Percentiles rank a stretch among this genome's conserved stretches.
phyloP scores from a whole-genome alignment of 257 asterid genomes.

The Solanum pennellii region DNA sequence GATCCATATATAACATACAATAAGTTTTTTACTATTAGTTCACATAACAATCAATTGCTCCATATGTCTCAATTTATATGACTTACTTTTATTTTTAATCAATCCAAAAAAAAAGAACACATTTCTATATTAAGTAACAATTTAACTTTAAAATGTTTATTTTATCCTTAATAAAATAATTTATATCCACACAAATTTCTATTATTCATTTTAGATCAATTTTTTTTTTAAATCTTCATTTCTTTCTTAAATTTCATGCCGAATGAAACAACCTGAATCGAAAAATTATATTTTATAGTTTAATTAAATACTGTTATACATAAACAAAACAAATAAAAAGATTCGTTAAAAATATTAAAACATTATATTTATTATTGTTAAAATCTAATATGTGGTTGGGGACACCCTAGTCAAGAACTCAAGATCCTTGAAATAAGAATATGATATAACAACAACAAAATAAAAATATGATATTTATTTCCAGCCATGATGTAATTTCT shows the following conservation, averaged over 20 bases:
- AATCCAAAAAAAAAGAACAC: fast-evolving
- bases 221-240: too few relatives aligned
- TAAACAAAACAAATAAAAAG: background rate
- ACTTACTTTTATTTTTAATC: too few relatives aligned
- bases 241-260: too few relatives aligned
- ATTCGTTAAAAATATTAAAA: background rate
- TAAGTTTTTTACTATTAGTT: background rate
- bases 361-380: background rate
- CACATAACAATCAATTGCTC: background rate
- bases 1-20: background rate
- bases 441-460: background rate
- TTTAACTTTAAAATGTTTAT: too few relatives aligned
- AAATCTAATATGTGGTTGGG: background rate
- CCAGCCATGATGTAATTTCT: background rate
- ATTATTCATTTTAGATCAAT: too few relatives aligned
- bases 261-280: too few relatives aligned
- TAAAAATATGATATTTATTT: background rate
- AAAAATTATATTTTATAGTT: background rate
- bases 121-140: too few relatives aligned
- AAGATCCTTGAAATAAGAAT: background rate
- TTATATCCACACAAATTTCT: too few relatives aligned
- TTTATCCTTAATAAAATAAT: too few relatives aligned
- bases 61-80: too few relatives aligned
- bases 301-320: background rate
- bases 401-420: background rate